These are phyloP conservation scores for Delonix regia DNA, from an alignment of 306 rosid genomes.

Conservation along the genomic window DNA sequence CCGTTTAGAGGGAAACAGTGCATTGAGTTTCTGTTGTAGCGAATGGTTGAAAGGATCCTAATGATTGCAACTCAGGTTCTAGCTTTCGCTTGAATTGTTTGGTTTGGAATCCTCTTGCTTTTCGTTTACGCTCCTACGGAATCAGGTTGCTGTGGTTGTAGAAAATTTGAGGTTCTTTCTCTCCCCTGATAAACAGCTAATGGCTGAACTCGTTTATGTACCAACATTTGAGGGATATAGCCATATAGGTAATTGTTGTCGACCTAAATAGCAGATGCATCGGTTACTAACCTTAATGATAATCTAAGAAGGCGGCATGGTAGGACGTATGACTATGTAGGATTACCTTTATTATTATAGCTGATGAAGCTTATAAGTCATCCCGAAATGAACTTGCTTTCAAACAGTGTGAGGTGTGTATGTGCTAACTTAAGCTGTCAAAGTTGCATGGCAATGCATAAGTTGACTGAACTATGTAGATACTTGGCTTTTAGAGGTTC, in stretches of 20 bases:
- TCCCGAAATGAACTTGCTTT: background rate
- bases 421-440: background rate
- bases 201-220: background rate
- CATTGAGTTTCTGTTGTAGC: background rate
- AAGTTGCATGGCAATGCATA: background rate
- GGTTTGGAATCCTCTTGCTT: background rate
- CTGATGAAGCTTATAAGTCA: background rate
- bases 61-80: background rate
- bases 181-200: background rate
- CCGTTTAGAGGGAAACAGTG: background rate
- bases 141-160: background rate
- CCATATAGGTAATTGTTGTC: background rate
- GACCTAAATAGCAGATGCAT: background rate
- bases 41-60: too few relatives aligned
- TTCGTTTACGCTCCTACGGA: background rate
- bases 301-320: background rate
- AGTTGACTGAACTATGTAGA: background rate
- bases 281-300: background rate
- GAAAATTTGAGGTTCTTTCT: background rate
- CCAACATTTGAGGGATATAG: background rate
- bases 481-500: constrained; percentile 10
- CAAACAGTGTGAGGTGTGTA: background rate
- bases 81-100: background rate
- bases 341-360: background rate
- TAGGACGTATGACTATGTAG: background rate